Conservation (phyloP, 805 yeast species). For the Pichia gijzeniarum region DNA sequence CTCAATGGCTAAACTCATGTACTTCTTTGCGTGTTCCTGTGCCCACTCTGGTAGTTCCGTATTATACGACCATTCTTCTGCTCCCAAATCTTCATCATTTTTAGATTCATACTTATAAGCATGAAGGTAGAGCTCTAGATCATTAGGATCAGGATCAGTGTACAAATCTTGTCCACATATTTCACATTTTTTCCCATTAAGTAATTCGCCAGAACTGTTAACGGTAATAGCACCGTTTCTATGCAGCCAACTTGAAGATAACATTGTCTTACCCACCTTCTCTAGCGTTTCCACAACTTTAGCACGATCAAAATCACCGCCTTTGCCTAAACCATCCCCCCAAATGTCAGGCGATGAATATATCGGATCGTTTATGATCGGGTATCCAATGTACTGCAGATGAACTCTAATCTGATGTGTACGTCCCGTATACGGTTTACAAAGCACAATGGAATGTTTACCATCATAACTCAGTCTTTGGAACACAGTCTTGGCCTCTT, state of each 20-base stretch:
- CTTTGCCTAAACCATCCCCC: conserved; percentile 71
- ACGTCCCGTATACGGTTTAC: conserved; percentile 86
- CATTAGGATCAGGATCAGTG: conserved; percentile 85
- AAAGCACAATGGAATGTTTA: conserved; percentile 60
- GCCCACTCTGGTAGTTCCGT: conserved; percentile 88
- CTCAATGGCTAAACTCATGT: conserved; percentile 70
- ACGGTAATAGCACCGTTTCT: conserved; percentile 32
- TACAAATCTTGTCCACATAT: conserved; percentile 67
- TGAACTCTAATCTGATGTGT: conserved; percentile 96
- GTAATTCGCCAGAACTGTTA: conserved; percentile 49
- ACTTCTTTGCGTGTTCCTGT: conserved; percentile 43
- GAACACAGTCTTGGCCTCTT: conserved; percentile 61
- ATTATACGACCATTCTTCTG: conserved; percentile 56
- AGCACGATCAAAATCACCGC: conserved; percentile 40
- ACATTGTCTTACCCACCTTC: conserved; percentile 60
- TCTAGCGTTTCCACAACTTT: conserved; percentile 46
- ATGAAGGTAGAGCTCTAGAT: conserved; percentile 84
- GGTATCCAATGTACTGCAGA: conserved; percentile 79
- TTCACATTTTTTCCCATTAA: conserved; percentile 48
- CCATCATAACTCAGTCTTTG: conserved; percentile 63
- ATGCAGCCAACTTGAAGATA: conserved; percentile 64
- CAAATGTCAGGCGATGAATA: conserved; percentile 75
- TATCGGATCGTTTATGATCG: conserved; percentile 89
- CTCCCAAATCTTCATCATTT: conserved; percentile 23
- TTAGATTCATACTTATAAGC: conserved; percentile 70